Conservation (phyloP, 208 protist genomes). For the Acanthamoeba triangularis region DNA sequence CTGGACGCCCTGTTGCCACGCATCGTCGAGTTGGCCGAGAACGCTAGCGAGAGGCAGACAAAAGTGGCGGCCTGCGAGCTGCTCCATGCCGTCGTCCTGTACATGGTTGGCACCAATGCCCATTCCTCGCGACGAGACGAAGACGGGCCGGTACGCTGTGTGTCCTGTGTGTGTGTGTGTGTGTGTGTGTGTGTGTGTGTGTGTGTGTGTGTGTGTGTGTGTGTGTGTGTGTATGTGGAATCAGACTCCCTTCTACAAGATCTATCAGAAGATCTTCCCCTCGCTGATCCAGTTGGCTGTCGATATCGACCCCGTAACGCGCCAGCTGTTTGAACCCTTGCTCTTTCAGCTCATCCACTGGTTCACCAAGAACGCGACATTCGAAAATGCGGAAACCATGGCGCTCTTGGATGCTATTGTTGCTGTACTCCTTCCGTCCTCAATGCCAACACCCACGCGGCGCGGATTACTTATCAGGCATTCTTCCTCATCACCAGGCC, state of each 20-base stretch:
- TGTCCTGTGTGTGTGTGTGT: background rate
- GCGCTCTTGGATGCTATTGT: constrained; percentile 87
- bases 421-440: background rate
- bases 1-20: constrained; percentile 91
- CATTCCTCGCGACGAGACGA: constrained; percentile 77
- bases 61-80: constrained; percentile 94
- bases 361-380: constrained; percentile 88
- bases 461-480: background rate
- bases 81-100: constrained; percentile 92
- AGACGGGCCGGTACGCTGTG: background rate
- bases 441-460: too few species aligned
- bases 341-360: constrained; percentile 93
- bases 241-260: constrained; percentile 76
- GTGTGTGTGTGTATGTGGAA: background rate
- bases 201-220: background rate
- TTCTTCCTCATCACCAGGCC: background rate
- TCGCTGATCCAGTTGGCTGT: constrained; percentile 89
- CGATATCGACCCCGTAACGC: constrained; percentile 87
- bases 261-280: constrained; percentile 88
- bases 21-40: constrained; percentile 90
- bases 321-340: constrained; percentile 92
- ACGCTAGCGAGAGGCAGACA: constrained; percentile 87
- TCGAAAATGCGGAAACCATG: constrained; percentile 88
- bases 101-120: constrained; percentile 89
- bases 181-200: background rate